Evolutionary conservation across 2,329 filamentous ascomycete species (phyloP), one percentile per base, ranked within the genome.

Genomic region (Paraphaeosphaeria minitans): DNA sequence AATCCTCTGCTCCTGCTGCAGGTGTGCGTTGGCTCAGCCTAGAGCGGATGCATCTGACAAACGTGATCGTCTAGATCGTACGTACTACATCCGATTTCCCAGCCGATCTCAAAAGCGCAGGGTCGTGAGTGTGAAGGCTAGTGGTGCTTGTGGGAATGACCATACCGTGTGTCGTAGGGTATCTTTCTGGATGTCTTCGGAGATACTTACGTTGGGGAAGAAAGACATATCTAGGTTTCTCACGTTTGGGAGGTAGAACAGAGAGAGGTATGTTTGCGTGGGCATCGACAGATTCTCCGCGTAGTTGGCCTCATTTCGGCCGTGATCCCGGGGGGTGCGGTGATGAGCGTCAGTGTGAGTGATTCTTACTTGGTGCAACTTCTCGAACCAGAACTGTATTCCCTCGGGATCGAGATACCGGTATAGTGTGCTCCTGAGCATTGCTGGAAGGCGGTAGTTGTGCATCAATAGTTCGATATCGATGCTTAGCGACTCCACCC

Each of bases 231-330:
- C 39, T 19, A 54, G 27, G 4, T 10, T 46, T 24, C 33, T 45
- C 24, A 54, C 19, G n/a, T n/a, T 27, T 10, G 51, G 51, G 19
- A 54, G 41, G 16, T 54, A 54, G 27, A 54, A 54, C 16, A 54
- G 24, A 41, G 22, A 14, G 9, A 54, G 51, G 16, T 46, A 54
- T 14, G 51, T 45, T 29, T 54, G 27, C 5, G 21, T 21, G 10
- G 39, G 39, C n/a, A 54, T n/a, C n/a, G 42, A 31, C n/a, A 46
- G 27, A n/a, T 35, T 22, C n/a, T 27, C 27, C 8, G 39, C 49
- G 37, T 54, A 45, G 13, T 39, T 39, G n/a, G 6, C 16, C 16
- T 39, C 16, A 8, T 39, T n/a, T 39, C n/a, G 6, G n/a, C 37
- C 16, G n/a, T 39, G 14, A n/a, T 39, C 29, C 29, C 10, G 37